phyloP scores from a whole-genome alignment of 2,329 filamentous ascomycete species.

The Clonostachys byssicola region DNA sequence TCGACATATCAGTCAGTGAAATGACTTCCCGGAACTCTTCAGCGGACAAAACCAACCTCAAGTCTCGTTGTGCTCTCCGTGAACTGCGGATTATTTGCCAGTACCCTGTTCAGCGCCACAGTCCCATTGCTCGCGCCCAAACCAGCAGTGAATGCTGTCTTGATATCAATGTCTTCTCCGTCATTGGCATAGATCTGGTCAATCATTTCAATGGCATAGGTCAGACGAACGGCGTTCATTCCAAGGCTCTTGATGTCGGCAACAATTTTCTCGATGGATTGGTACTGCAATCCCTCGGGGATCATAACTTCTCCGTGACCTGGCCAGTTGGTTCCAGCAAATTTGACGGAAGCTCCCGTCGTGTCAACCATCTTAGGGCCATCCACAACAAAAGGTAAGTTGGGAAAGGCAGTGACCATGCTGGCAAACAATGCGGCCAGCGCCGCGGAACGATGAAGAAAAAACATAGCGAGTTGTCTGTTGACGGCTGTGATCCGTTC shows the following conservation, averaged over 20 bases:
- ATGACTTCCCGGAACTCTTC: neutral
- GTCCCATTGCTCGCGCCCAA: constrained; percentile 50
- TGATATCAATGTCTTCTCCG: constrained; percentile 39
- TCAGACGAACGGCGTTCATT: constrained; percentile 60
- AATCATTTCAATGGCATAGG: constrained; percentile 61
- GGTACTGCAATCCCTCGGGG: constrained; percentile 60
- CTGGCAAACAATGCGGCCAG: too few relatives aligned
- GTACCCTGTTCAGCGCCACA: constrained; percentile 41
- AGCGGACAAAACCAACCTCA: constrained; percentile 23
- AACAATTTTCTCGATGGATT: constrained; percentile 50
- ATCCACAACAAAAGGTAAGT: constrained; percentile 29
- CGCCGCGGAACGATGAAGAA: too few relatives aligned
- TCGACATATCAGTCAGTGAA: neutral
- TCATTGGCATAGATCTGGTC: constrained; percentile 49
- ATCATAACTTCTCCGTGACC: constrained; percentile 60
- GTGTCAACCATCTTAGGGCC: constrained; percentile 37
- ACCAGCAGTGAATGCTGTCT: constrained; percentile 35
- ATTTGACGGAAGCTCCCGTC: constrained; percentile 35
- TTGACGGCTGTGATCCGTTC: too few relatives aligned
- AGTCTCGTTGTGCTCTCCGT: constrained; percentile 48
- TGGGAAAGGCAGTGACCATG: constrained; percentile 4
- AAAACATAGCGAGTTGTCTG: too few relatives aligned
- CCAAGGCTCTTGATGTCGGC: constrained; percentile 53
- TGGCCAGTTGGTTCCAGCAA: constrained; percentile 59
- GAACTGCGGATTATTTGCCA: constrained; percentile 54